Percentiles rank a stretch among this genome's conserved stretches.
Evolutionary conservation across 1,284 basidiomycete genomes (phyloP).

Genomic region (Gomphus sp.): DNA sequence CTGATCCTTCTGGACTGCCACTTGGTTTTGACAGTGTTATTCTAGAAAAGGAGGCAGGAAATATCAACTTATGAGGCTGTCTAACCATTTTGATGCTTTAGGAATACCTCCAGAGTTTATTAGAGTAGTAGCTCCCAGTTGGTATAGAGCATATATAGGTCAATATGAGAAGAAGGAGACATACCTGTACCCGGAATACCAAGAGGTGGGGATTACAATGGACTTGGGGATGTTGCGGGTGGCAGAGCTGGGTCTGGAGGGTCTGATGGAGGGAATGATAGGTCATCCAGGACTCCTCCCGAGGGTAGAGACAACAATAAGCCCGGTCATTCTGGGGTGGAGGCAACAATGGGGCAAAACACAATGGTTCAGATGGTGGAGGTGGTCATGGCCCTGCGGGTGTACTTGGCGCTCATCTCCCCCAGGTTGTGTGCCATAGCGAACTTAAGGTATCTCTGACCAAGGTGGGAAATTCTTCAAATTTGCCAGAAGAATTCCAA

Average conservation of each 20-base stretch:
- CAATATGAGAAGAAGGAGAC: too few relatives aligned
- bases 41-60: neutral
- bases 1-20: neutral
- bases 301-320: neutral
- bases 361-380: too few relatives aligned
- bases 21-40: neutral
- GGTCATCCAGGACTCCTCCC: too few relatives aligned
- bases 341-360: too few relatives aligned
- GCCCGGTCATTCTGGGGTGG: too few relatives aligned
- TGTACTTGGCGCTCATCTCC: too few relatives aligned
- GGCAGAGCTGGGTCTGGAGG: neutral
- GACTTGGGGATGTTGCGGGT: too few relatives aligned
- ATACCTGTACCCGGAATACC: too few relatives aligned
- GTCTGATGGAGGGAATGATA: neutral
- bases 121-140: neutral
- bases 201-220: too few relatives aligned
- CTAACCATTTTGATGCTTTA: neutral
- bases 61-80: neutral
- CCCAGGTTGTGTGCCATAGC: neutral
- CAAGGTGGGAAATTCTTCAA: neutral
- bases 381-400: neutral
- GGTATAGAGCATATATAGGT: too few relatives aligned
- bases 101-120: neutral
- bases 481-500: neutral
- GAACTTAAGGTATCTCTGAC: neutral